Evolutionary conservation across 169 alveolate species (phyloP).

Genomic region (Cystoisospora suis): DNA sequence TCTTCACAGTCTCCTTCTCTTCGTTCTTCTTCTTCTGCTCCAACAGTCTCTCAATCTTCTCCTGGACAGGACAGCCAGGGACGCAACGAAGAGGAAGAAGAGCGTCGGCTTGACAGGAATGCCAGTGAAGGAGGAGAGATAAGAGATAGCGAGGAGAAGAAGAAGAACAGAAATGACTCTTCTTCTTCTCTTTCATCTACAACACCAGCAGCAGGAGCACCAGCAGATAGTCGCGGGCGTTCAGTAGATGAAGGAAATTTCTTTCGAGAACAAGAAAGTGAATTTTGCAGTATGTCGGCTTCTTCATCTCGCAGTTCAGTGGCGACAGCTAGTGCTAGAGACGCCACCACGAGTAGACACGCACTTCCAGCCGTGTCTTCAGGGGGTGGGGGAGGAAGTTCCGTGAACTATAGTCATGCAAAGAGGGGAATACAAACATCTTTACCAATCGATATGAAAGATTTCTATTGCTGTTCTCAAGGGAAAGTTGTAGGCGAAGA

Average conservation of each 20-base stretch:
- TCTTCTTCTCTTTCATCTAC: neutral
- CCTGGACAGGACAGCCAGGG: too few relatives aligned
- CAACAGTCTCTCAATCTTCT: too few relatives aligned
- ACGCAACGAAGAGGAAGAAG: neutral
- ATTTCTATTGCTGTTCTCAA: constrained; percentile 33
- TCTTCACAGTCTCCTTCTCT: too few relatives aligned
- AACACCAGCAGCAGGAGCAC: neutral
- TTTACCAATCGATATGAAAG: neutral
- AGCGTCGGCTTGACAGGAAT: neutral
- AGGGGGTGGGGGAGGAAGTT: neutral
- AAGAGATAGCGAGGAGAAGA: neutral
- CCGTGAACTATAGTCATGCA: neutral
- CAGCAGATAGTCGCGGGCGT: neutral
- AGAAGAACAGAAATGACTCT: neutral
- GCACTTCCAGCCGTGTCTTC: too few relatives aligned
- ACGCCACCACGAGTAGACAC: too few relatives aligned
- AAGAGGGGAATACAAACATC: too few relatives aligned
- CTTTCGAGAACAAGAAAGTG: too few relatives aligned
- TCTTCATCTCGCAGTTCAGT: too few relatives aligned
- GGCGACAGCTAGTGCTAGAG: too few relatives aligned
- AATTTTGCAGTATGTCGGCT: too few relatives aligned
- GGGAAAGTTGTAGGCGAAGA: constrained; percentile 30
- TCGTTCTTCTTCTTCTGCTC: too few relatives aligned
- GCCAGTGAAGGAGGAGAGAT: neutral
- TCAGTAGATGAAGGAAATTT: too few relatives aligned